Conservation (phyloP, 2,329 filamentous ascomycete species). For the Curvularia lunata region DNA sequence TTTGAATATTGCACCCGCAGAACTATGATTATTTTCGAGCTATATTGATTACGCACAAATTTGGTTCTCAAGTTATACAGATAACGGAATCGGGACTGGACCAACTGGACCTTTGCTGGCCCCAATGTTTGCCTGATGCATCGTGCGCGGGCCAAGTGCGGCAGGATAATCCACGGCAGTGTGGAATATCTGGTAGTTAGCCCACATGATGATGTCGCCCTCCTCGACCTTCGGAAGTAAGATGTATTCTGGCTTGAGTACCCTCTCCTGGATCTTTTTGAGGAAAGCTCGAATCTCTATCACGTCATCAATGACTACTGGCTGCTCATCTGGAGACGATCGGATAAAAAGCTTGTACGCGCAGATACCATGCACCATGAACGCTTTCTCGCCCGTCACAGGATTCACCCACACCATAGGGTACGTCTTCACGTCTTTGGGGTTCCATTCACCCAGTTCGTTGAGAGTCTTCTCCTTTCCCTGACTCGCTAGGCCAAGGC, state of each 20-base stretch:
- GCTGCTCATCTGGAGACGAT: conserved; percentile 39
- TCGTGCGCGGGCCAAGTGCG: conserved; percentile 50
- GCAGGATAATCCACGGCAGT: conserved; percentile 54
- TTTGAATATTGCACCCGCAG: no score
- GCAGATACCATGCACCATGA: conserved; percentile 10
- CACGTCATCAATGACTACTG: conserved; percentile 49
- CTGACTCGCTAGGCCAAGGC: conserved; percentile 50
- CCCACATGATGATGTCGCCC: conserved; percentile 50
- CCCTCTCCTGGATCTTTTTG: conserved; percentile 49
- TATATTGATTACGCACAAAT: no score
- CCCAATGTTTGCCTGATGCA: conserved; percentile 57
- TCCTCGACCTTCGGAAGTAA: conserved; percentile 50
- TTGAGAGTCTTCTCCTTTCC: conserved; percentile 50
- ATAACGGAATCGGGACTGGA: conserved; percentile 27
- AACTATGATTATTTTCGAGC: no score
- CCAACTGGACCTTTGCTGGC: conserved; percentile 40
- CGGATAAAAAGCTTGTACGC: conserved; percentile 48
- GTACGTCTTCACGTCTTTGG: conserved; percentile 49
- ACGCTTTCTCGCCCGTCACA: conserved; percentile 45
- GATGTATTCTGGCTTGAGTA: conserved; percentile 54
- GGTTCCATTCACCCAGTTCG: conserved; percentile 42
- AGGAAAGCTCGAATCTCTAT: conserved; percentile 48
- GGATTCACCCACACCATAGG: conserved; percentile 59
- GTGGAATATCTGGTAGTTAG: conserved; percentile 41
- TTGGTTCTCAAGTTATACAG: no score